phyloP scores from a whole-genome alignment of 352 stramenopile species.

The Globisporangium polare region DNA sequence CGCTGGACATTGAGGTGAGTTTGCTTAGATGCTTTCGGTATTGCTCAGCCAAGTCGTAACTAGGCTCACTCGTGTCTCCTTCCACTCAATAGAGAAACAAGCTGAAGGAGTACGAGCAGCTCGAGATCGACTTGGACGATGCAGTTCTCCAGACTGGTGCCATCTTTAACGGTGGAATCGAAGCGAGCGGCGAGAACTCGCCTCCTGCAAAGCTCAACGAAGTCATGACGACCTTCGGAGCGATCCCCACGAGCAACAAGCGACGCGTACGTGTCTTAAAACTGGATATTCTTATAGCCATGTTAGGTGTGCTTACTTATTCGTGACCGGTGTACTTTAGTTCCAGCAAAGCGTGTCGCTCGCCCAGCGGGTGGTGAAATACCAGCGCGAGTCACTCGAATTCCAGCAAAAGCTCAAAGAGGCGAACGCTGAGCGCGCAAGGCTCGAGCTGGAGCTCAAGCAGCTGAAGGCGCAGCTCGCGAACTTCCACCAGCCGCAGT shows the following conservation, averaged over 20 bases:
- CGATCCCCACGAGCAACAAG: conserved; percentile 63
- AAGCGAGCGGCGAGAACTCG: background rate
- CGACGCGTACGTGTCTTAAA: conserved; percentile 35
- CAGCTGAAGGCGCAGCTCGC: conserved; percentile 35
- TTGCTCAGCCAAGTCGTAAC: background rate
- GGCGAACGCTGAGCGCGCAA: conserved; percentile 21
- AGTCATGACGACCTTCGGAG: conserved; percentile 48
- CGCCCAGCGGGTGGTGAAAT: conserved; percentile 66
- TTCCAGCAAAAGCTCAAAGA: conserved; percentile 35
- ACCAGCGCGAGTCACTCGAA: conserved; percentile 45
- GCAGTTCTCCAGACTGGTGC: conserved; percentile 62
- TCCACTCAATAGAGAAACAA: conserved; percentile 33
- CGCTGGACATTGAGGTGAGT: conserved; percentile 53
- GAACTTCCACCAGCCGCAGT: conserved; percentile 66
- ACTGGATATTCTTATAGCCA: background rate
- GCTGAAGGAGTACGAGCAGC: conserved; percentile 65
- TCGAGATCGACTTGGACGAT: conserved; percentile 71
- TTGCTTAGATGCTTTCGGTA: too few relatives aligned
- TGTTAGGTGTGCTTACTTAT: background rate
- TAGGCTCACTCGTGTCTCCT: background rate
- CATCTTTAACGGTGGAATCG: conserved; percentile 13
- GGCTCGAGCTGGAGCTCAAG: conserved; percentile 26
- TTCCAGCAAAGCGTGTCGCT: conserved; percentile 75
- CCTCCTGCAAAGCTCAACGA: conserved; percentile 9
- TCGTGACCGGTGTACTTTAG: conserved; percentile 20